Base-by-base conservation (phyloP, 345 rosid species). In the Boechera stricta region DNA sequence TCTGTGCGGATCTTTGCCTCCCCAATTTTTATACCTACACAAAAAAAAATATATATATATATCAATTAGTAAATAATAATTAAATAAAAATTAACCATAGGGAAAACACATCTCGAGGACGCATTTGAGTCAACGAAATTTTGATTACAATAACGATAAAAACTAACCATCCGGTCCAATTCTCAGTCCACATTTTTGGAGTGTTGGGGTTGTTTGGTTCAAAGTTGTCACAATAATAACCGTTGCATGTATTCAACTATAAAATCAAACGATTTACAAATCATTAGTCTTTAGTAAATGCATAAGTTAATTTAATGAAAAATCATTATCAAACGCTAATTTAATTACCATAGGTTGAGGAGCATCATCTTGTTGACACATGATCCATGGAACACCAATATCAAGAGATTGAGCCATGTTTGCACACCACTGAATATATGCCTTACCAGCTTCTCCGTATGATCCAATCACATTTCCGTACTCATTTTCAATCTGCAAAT, bases 171-270 rank as follows among this genome's bases (percentile, higher is more conserved):
- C 91, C 91, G 4, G 86, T 83, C 93, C 88, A 90, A 48, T 87
- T 88, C 47, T 90, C 92, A 1, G 91, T 84, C 91, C 90, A 90
- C 77, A 88, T 83, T 59, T 88, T 88, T 2, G 90, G 93, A 38
- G 75, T 83, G 8, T 71, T 80, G 10, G 83, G 75, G 6, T 74
- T 65, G 8, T 72, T 80, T 10, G 87, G 91, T 9, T 49, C 57
- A 58, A 63, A 86, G 11, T 72, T 28, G 39, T 88, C 87, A 36
- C 90, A 85, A 16, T 90, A 90, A 6, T 12, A 88, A 0, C 90
- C 89, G 69, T 88, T 87, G 74, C 90, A 85, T 13, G 91, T 77
- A 26, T 82, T 78, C 9, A 87, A 68, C 95, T 90, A 61, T 0
- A 70, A 29, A 29, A n/a, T 45, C 3, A 66, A 72, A 41, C 4